Evolutionary conservation across 139 green algal genomes (phyloP).

Genomic region (Volvox reticuliferus): DNA sequence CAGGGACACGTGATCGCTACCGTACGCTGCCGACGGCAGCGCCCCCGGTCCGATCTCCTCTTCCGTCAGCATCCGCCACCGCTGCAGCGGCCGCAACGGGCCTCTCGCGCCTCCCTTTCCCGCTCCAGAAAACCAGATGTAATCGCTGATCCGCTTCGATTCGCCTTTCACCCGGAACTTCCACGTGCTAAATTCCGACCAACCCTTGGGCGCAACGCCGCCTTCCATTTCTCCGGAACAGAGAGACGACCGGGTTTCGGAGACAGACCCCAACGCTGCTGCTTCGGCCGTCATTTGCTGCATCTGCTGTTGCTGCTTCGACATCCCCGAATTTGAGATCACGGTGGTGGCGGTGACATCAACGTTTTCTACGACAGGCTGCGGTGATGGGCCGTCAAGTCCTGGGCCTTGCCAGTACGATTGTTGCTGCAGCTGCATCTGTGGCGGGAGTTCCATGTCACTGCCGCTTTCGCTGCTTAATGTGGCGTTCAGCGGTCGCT

Average conservation of each 20-base stretch:
- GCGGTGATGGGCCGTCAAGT: too few species aligned
- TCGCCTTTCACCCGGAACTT: constrained; percentile 60
- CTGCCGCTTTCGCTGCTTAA: constrained; percentile 40
- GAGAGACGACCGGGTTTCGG: too few species aligned
- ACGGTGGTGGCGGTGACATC: neutral
- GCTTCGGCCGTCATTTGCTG: neutral
- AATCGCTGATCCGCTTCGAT: constrained; percentile 69
- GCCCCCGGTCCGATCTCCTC: constrained; percentile 60
- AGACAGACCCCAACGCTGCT: neutral
- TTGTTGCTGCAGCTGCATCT: neutral
- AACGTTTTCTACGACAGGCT: too few species aligned
- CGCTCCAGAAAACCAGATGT: constrained; percentile 66
- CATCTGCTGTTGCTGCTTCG: neutral
- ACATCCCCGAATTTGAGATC: neutral
- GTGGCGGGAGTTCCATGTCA: neutral
- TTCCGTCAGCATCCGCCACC: constrained; percentile 66
- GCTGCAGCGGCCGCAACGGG: constrained; percentile 46
- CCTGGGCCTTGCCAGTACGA: neutral
- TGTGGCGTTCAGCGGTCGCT: constrained; percentile 25
- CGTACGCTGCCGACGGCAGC: constrained; percentile 61
- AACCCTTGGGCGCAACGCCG: neutral
- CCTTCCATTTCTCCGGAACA: neutral
- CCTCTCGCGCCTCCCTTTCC: neutral
- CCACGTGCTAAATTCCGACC: constrained; percentile 68
- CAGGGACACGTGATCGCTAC: constrained; percentile 67